phyloP scores from a whole-genome alignment of 139 green algal species.

The Closterium sp. region DNA sequence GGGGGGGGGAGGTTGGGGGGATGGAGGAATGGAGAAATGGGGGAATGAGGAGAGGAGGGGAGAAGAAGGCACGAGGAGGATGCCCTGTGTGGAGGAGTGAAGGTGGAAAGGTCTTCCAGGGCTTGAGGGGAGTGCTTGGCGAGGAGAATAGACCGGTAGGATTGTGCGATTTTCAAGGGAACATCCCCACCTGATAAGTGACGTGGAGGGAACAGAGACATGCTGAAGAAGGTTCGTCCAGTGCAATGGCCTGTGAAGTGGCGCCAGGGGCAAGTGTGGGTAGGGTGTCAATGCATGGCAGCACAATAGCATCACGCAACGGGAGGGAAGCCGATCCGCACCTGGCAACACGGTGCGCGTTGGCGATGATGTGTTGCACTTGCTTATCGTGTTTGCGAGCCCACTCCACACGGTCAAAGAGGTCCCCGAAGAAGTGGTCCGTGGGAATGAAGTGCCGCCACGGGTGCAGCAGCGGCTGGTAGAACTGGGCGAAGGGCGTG shows the following conservation, averaged over 20 bases:
- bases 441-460: slow-evolving; percentile 28
- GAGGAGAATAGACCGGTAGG: not conserved
- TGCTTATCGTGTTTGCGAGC: not conserved
- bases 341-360: slow-evolving; percentile 8
- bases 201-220: too few relatives aligned
- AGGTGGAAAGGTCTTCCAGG: not conserved
- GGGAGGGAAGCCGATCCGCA: not conserved
- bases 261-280: not conserved
- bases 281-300: not conserved
- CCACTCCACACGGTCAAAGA: not conserved
- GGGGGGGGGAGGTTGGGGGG: not conserved
- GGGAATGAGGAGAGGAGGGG: not conserved
- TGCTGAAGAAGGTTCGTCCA: too few relatives aligned
- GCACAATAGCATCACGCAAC: not conserved
- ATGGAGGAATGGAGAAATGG: not conserved
- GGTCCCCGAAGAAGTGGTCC: slow-evolving; percentile 30
- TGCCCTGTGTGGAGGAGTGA: not conserved
- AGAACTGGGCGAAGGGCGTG: slow-evolving; percentile 31
- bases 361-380: not conserved
- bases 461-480: slow-evolving; percentile 20
- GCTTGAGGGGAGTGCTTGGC: not conserved
- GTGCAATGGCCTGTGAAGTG: not conserved
- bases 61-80: not conserved
- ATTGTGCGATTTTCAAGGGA: not conserved
- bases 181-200: not conserved